Evolutionary conservation across 2,329 filamentous ascomycete genomes (phyloP), one percentile per base, ranked within the genome.

Genomic region (Ascochyta fabae): DNA sequence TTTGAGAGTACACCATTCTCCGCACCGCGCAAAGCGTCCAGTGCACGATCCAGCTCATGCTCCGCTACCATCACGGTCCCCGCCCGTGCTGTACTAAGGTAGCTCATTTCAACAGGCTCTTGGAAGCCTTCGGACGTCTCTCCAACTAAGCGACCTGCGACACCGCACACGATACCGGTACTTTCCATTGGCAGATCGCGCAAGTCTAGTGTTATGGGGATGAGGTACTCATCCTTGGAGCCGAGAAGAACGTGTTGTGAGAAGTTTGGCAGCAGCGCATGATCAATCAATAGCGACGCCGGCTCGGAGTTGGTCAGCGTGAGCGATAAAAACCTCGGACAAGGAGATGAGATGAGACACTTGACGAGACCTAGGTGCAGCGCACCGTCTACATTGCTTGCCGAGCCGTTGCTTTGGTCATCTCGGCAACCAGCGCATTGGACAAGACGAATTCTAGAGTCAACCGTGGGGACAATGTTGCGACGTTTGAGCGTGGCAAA

Each of bases 151-250:
- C 87, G 84, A 24, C 92, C 91, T 0, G 94, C 93, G 2, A 99
- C 91, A 26, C 95, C 94, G 65, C 93, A 97, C 3, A 99, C 92
- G 54, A 99, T 97, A 22, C 94, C 94, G 0, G 93, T 96, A 7
- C 92, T 92, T 74, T 96, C 92, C 38, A 94, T 83, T 0, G 94
- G 91, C 36, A 98, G 79, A 38, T 86, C 86, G 19, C 86, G 86
- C 24, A 99, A 82, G 67, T 98, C 92, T 3, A 99, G 83, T 55
- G 92, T 94, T 65, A 99, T 95, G 1, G 95, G 92, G 1, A 96
- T 86, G 31, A 93, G 81, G 55, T 86, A 86, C 62, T 87, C 87
- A 48, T 87, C 87, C 42, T 85, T 90, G 58, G 88, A 84, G 12
- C 91, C 92, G 0, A 96, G 85, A 2, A 98, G 79, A 0, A 91